Percentiles rank a stretch among this genome's conserved stretches.
Conservation (phyloP, 805 yeast species). For the Danielia oregonensis region DNA sequence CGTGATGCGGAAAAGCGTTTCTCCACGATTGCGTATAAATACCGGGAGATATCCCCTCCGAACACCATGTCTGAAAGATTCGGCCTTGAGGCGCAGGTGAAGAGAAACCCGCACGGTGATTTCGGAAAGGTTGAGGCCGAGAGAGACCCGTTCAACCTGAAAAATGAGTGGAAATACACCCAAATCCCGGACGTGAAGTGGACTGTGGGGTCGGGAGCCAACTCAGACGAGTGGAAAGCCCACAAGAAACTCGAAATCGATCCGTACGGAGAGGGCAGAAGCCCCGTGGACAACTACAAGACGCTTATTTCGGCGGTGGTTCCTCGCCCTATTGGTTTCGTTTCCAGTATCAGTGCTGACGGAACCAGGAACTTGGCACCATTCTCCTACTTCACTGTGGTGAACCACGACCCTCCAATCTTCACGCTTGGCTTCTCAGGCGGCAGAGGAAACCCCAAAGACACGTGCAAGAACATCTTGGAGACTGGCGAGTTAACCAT, state of each 20-base stretch:
- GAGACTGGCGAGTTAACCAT: conserved; percentile 53
- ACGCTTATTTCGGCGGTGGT: conserved; percentile 48
- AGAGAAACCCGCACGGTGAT: conserved; percentile 9
- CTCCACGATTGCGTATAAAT: too few species aligned
- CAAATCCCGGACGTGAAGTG: conserved; percentile 31
- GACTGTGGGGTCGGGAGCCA: conserved; percentile 49
- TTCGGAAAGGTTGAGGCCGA: conserved; percentile 9
- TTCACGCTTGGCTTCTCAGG: conserved; percentile 49
- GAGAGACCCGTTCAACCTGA: conserved; percentile 7
- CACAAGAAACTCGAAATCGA: conserved; percentile 46
- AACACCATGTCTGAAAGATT: too few species aligned
- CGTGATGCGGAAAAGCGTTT: neutral
- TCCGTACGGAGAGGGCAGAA: conserved; percentile 39
- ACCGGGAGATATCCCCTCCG: too few species aligned
- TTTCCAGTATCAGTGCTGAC: conserved; percentile 42
- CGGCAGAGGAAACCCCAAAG: conserved; percentile 39
- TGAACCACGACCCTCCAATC: conserved; percentile 54
- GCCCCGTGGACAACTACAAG: conserved; percentile 44
- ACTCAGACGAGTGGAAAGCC: conserved; percentile 38
- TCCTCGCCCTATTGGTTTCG: conserved; percentile 61
- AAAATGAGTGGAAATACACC: conserved; percentile 16
- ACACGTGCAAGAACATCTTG: conserved; percentile 45
- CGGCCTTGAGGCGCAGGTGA: conserved; percentile 6
- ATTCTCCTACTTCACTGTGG: conserved; percentile 51
- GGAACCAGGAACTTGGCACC: conserved; percentile 55